phyloP scores from a whole-genome alignment of 2,329 filamentous ascomycete genomes.

The Lachnellula suecica region DNA sequence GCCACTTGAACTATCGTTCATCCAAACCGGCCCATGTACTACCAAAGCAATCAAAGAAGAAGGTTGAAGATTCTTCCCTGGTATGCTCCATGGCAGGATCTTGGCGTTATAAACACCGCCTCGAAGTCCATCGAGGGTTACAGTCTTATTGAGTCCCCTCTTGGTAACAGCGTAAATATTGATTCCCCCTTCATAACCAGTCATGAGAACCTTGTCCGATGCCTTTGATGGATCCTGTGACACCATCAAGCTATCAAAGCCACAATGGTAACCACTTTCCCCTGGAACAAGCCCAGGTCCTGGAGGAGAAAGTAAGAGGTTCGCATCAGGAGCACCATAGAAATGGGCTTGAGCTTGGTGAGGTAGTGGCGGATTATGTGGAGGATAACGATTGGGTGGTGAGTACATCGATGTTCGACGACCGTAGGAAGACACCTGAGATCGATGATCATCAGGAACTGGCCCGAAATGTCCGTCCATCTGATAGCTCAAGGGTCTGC shows the following conservation, averaged over 20 bases:
- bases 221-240: slow-evolving; percentile 28
- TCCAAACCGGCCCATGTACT: slow-evolving; percentile 71
- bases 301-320: slow-evolving; percentile 52
- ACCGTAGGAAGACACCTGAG: slow-evolving; percentile 40
- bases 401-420: slow-evolving; percentile 54
- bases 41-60: slow-evolving; percentile 78
- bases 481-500: slow-evolving; percentile 55
- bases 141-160: slow-evolving; percentile 67
- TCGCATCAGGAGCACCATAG: slow-evolving; percentile 72
- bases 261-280: slow-evolving; percentile 74
- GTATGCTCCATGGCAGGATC: slow-evolving; percentile 68
- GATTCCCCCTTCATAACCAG: slow-evolving; percentile 78
- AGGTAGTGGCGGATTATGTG: slow-evolving; percentile 63
- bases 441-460: slow-evolving; percentile 48
- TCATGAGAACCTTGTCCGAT: slow-evolving; percentile 66
- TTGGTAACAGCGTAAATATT: slow-evolving; percentile 74
- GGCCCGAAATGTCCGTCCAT: slow-evolving; percentile 26
- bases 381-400: slow-evolving; percentile 45
- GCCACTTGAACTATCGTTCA: slow-evolving; percentile 20
- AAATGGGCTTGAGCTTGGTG: slow-evolving; percentile 78
- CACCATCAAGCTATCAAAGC: slow-evolving; percentile 69
- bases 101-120: slow-evolving; percentile 82
- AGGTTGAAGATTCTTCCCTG: slow-evolving; percentile 51
- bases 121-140: slow-evolving; percentile 71
- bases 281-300: slow-evolving; percentile 59